Evolutionary conservation across 345 rosid species (phyloP).

Genomic region (Rhodomyrtus tomentosa): DNA sequence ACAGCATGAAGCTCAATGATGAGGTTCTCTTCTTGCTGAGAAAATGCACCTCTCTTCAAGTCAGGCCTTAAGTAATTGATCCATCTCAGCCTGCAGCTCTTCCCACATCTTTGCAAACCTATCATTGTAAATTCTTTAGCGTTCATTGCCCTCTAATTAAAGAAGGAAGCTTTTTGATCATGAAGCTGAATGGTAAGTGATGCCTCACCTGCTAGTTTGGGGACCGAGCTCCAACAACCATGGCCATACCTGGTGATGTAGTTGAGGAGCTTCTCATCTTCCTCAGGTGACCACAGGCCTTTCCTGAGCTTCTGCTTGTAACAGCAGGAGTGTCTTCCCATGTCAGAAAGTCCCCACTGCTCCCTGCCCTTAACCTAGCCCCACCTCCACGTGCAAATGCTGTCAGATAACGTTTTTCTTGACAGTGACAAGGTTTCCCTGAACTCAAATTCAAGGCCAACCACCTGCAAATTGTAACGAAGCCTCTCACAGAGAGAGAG

Average conservation of each 20-base stretch:
- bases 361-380: neutral
- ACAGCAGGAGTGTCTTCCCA: slow-evolving; percentile 84
- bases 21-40: slow-evolving; percentile 61
- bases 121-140: neutral
- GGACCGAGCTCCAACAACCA: slow-evolving; percentile 91
- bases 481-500: neutral
- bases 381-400: neutral
- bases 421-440: neutral
- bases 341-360: slow-evolving; percentile 7
- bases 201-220: slow-evolving; percentile 58
- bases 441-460: neutral
- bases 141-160: neutral
- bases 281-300: slow-evolving; percentile 91
- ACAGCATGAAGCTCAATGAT: slow-evolving; percentile 66
- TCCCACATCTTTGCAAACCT: slow-evolving; percentile 82
- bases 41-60: slow-evolving; percentile 82
- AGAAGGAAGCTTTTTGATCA: neutral
- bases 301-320: slow-evolving; percentile 76
- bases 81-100: slow-evolving; percentile 82
- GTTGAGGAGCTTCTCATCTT: slow-evolving; percentile 72
- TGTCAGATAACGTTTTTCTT: neutral
- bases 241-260: slow-evolving; percentile 64
- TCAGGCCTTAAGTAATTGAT: slow-evolving; percentile 83
- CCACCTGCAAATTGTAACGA: neutral
- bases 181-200: neutral